Conservation (phyloP, 2,329 filamentous ascomycete species). For the Diplodia mutila region DNA sequence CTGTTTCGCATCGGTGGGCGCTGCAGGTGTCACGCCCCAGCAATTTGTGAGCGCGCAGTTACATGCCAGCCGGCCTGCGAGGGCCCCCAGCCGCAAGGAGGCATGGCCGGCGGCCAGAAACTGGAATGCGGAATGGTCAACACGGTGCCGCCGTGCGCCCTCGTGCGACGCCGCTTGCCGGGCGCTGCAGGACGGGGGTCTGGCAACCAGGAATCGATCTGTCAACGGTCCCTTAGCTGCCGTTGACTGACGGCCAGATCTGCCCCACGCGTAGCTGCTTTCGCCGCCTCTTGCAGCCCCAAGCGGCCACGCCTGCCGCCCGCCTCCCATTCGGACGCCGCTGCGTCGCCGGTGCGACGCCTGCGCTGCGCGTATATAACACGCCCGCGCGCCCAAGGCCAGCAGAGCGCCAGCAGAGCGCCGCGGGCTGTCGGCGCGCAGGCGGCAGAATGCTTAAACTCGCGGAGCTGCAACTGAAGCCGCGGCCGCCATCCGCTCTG, state of each 20-base stretch:
- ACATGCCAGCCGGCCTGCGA: constrained; percentile 22
- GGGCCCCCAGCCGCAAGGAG: constrained; percentile 17
- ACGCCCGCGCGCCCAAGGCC: neutral
- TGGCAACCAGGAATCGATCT: constrained; percentile 28
- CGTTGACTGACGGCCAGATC: constrained; percentile 25
- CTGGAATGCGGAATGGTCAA: constrained; percentile 27
- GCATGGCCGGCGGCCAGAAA: constrained; percentile 5
- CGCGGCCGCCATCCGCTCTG: constrained; percentile 12
- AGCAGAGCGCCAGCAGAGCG: neutral
- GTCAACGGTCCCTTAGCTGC: constrained; percentile 27
- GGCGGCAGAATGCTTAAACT: constrained; percentile 12
- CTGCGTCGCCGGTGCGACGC: constrained; percentile 18
- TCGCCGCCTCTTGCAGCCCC: constrained; percentile 21
- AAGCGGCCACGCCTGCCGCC: neutral
- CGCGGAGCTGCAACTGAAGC: constrained; percentile 16
- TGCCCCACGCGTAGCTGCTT: constrained; percentile 16
- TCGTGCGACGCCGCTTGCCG: constrained; percentile 24
- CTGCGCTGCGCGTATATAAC: constrained; percentile 3
- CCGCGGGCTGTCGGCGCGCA: neutral
- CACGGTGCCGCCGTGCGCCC: constrained; percentile 21
- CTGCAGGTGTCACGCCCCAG: constrained; percentile 23
- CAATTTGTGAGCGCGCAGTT: constrained; percentile 20
- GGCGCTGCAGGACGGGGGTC: constrained; percentile 18
- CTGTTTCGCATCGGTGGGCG: constrained; percentile 25
- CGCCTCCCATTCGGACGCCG: constrained; percentile 12